Percentiles rank a stretch among this genome's conserved stretches.
Conservation (phyloP, 129 eudicot species). For the Lonicera japonica region DNA sequence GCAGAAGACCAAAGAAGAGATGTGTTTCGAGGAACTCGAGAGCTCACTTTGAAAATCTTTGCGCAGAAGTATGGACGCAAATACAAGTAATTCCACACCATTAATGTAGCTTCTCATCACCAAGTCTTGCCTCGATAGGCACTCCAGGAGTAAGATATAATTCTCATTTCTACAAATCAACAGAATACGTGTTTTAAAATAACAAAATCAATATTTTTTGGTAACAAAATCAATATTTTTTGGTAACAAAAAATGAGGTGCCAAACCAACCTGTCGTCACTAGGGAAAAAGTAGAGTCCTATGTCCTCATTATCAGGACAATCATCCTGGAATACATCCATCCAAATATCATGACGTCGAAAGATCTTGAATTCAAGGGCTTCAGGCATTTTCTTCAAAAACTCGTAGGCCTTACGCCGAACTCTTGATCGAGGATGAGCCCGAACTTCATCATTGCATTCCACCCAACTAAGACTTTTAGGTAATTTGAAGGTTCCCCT, state of each 20-base stretch:
- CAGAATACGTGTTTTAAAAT: slow-evolving; percentile 3
- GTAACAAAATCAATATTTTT: background rate
- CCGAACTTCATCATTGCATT: slow-evolving; percentile 22
- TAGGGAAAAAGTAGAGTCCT: slow-evolving; percentile 62
- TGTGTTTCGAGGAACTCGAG: background rate
- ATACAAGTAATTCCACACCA: slow-evolving; percentile 51
- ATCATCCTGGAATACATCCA: slow-evolving; percentile 32
- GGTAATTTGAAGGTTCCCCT: slow-evolving; percentile 57
- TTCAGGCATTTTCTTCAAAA: slow-evolving; percentile 46
- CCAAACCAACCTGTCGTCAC: slow-evolving; percentile 29
- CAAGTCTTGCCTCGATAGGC: slow-evolving; percentile 20
- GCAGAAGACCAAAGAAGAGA: background rate
- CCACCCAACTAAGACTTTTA: slow-evolving; percentile 10
- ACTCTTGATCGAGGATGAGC: slow-evolving; percentile 54
- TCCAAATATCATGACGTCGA: slow-evolving; percentile 22
- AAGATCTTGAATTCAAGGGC: slow-evolving; percentile 41
- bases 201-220: background rate
- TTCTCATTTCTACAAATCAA: slow-evolving; percentile 23
- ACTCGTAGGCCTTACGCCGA: slow-evolving; percentile 35
- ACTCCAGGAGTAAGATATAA: slow-evolving; percentile 35
- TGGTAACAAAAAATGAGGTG: background rate
- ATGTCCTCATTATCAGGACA: slow-evolving; percentile 49
- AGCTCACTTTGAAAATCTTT: slow-evolving; percentile 41
- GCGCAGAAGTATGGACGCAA: slow-evolving; percentile 42
- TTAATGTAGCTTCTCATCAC: slow-evolving; percentile 38